These are phyloP conservation scores for Apiotrichum siamense DNA, from an alignment of 1,284 basidiomycete species.

Conservation along the genomic window DNA sequence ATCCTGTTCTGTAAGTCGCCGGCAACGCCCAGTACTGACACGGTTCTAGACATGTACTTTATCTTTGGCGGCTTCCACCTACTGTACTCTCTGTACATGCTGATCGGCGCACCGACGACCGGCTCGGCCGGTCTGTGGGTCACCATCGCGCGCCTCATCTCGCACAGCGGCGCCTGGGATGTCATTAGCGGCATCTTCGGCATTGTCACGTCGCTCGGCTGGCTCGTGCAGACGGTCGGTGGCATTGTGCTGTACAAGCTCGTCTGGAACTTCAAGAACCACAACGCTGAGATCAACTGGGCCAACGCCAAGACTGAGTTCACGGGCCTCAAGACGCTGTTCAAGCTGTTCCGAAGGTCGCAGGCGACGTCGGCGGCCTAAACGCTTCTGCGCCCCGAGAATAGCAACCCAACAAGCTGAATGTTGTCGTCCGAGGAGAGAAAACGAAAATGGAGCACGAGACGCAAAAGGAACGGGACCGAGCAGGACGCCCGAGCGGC, in stretches of 20 bases:
- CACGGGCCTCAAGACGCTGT: slow-evolving; percentile 12
- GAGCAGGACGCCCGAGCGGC: no score
- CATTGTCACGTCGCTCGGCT: slow-evolving; percentile 73
- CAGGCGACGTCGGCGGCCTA: background rate
- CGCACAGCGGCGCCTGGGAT: slow-evolving; percentile 59
- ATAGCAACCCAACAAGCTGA: no score
- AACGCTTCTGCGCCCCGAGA: no score
- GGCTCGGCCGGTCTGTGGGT: slow-evolving; percentile 94
- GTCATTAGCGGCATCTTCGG: slow-evolving; percentile 72
- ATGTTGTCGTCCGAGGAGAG: no score
- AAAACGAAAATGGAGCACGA: no score
- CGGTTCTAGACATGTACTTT: slow-evolving; percentile 82
- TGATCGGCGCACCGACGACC: slow-evolving; percentile 78
- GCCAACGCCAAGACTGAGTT: slow-evolving; percentile 20
- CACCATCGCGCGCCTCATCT: slow-evolving; percentile 68
- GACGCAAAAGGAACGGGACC: no score
- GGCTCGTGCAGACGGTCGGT: slow-evolving; percentile 66
- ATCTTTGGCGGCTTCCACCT: slow-evolving; percentile 92
- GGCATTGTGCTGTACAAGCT: slow-evolving; percentile 45
- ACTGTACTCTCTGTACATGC: slow-evolving; percentile 78
- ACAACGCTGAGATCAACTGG: slow-evolving; percentile 42
- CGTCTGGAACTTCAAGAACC: slow-evolving; percentile 48
- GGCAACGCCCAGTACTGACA: slow-evolving; percentile 9
- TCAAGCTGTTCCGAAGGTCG: slow-evolving; percentile 15
- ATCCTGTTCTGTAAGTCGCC: slow-evolving; percentile 50